Percentiles rank a stretch among this genome's conserved stretches.
These are phyloP conservation scores for Paraphoma sp. DNA, from an alignment of 2,329 filamentous ascomycete species.

Conservation along the genomic window DNA sequence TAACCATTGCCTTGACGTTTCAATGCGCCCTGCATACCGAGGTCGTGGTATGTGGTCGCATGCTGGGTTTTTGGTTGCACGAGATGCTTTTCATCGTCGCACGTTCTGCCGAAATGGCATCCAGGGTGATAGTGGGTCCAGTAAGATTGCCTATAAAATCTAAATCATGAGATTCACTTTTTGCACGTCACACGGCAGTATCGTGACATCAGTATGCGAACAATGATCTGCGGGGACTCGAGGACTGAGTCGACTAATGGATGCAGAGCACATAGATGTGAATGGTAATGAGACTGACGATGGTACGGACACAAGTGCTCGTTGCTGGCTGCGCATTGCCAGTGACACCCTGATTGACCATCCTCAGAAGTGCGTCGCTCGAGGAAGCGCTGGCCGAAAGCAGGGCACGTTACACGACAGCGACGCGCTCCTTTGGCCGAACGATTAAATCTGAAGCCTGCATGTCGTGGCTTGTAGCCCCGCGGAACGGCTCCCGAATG, in stretches of 20 bases:
- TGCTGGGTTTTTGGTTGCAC: background rate
- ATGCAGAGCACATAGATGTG: too few species aligned
- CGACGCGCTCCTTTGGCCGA: background rate
- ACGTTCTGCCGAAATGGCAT: background rate
- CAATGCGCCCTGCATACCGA: slow-evolving; percentile 2
- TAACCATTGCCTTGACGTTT: background rate
- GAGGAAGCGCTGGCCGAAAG: background rate
- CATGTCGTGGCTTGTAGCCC: background rate
- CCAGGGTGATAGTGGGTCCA: slow-evolving; percentile 7
- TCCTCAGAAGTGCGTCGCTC: slow-evolving; percentile 1
- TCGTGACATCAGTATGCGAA: background rate
- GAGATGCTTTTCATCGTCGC: slow-evolving; percentile 4
- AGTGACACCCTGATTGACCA: background rate
- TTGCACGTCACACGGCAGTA: background rate
- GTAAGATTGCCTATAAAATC: slow-evolving; percentile 24
- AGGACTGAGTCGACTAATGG: too few species aligned
- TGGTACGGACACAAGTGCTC: too few species aligned
- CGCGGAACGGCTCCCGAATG: slow-evolving; percentile 1
- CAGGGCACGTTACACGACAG: slow-evolving; percentile 5
- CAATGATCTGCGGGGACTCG: too few species aligned
- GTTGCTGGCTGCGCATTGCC: too few species aligned
- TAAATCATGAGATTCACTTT: slow-evolving; percentile 2
- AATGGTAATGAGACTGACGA: too few species aligned
- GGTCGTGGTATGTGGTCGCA: background rate
- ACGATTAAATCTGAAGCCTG: background rate